Percentiles rank a stretch among this genome's conserved stretches.
These are phyloP conservation scores for Mycena citricolor DNA, from an alignment of 1,284 basidiomycete genomes.

Conservation along the genomic window DNA sequence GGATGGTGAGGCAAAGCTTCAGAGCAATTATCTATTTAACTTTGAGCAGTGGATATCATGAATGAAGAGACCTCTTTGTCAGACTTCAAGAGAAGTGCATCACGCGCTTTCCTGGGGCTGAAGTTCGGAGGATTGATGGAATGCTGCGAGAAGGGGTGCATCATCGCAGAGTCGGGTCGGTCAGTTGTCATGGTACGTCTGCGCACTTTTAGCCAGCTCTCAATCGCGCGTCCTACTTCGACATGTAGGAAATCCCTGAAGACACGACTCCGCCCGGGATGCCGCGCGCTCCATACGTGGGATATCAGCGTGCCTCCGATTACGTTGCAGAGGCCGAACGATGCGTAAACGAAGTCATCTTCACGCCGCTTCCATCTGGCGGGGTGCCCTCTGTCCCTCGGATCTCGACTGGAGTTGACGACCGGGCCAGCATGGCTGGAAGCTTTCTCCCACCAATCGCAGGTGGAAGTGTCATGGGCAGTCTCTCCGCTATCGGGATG, in stretches of 20 bases:
- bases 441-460: no score
- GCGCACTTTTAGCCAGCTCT: background rate
- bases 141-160: conserved; percentile 84
- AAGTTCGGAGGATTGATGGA: conserved; percentile 90
- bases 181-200: conserved; percentile 64
- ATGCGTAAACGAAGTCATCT: conserved; percentile 55
- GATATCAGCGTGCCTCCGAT: conserved; percentile 59
- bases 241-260: conserved; percentile 74
- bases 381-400: conserved; percentile 3
- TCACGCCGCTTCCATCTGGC: conserved; percentile 45
- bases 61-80: conserved; percentile 80
- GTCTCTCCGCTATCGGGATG: conserved; percentile 7
- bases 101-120: conserved; percentile 74
- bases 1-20: conserved; percentile 59
- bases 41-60: conserved; percentile 62
- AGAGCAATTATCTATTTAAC: no score
- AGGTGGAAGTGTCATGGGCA: conserved; percentile 1
- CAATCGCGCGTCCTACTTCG: conserved; percentile 1
- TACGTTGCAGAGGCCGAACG: conserved; percentile 66
- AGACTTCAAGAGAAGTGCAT: conserved; percentile 80
- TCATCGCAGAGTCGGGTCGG: conserved; percentile 82
- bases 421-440: no score
- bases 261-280: conserved; percentile 81
- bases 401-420: no score
- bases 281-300: conserved; percentile 71